phyloP scores from a whole-genome alignment of 257 asterid genomes.

The Eustoma russellianum region DNA sequence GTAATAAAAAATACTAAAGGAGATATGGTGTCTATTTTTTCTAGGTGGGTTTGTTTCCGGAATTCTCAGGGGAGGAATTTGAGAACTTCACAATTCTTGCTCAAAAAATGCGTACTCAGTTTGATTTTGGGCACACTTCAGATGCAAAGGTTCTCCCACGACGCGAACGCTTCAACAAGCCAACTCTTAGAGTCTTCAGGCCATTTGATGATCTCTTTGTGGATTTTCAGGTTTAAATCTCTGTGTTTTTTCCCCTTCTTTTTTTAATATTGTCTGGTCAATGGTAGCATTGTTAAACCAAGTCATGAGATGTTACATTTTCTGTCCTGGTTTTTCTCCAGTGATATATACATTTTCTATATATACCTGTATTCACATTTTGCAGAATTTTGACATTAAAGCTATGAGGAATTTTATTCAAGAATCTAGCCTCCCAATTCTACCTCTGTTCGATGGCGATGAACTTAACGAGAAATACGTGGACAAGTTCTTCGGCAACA shows the following conservation, averaged over 20 bases:
- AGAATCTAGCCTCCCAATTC: slow-evolving; percentile 37
- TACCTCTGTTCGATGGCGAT: slow-evolving; percentile 45
- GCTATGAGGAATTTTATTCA: slow-evolving; percentile 55
- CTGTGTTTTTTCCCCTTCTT: too few species aligned
- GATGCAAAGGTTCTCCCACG: slow-evolving; percentile 58
- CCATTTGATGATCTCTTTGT: slow-evolving; percentile 67
- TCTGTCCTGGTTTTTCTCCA: too few species aligned
- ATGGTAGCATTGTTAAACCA: too few species aligned
- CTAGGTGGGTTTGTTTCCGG: not conserved
- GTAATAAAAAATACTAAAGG: too few species aligned
- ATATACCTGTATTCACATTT: too few species aligned
- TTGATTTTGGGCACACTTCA: slow-evolving; percentile 52
- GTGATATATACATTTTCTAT: too few species aligned
- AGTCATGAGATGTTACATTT: too few species aligned
- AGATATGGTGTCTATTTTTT: too few species aligned
- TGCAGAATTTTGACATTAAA: slow-evolving; percentile 52
- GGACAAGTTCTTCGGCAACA: slow-evolving; percentile 39
- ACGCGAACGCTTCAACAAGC: slow-evolving; percentile 50
- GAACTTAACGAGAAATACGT: slow-evolving; percentile 38
- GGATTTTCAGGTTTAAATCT: slow-evolving; percentile 41
- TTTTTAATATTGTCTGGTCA: too few species aligned
- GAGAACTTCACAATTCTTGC: slow-evolving; percentile 49
- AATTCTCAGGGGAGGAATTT: slow-evolving; percentile 54
- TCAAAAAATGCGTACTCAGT: slow-evolving; percentile 62
- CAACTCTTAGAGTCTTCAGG: slow-evolving; percentile 64